Percentiles rank a stretch among this genome's conserved stretches.
Conservation (phyloP, 2,329 filamentous ascomycete species). For the Chrysoporthe austroafricana region DNA sequence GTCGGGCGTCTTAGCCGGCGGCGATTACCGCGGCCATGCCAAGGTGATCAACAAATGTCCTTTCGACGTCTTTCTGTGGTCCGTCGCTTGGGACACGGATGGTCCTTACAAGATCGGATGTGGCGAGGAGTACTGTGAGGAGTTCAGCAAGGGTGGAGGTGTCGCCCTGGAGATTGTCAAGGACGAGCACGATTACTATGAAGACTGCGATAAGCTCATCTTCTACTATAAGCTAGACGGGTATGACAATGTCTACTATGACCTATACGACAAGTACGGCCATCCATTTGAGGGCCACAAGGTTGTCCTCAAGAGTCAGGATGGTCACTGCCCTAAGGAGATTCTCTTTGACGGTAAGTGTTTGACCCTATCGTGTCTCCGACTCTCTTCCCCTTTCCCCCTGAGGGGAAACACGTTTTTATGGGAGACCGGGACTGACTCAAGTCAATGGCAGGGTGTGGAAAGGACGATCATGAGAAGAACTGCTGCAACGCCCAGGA, state of each 20-base stretch:
- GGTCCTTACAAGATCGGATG: constrained; percentile 24
- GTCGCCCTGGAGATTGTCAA: constrained; percentile 23
- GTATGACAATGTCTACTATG: constrained; percentile 15
- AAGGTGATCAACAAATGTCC: constrained; percentile 26
- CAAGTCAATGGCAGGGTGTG: not conserved
- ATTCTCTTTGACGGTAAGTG: constrained; percentile 20
- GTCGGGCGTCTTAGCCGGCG: constrained; percentile 15
- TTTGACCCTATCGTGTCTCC: not conserved
- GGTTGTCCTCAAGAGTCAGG: constrained; percentile 18
- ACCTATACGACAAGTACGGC: constrained; percentile 24
- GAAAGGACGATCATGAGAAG: constrained; percentile 10
- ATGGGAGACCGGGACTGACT: not conserved
- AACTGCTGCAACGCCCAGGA: constrained; percentile 18
- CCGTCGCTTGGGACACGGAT: constrained; percentile 22
- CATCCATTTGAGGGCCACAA: constrained; percentile 22
- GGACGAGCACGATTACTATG: constrained; percentile 9
- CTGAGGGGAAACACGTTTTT: not conserved
- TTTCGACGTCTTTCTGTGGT: constrained; percentile 23
- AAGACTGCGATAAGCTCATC: constrained; percentile 22
- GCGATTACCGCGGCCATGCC: constrained; percentile 14
- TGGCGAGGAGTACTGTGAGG: constrained; percentile 22
- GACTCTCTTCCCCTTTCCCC: too few species aligned
- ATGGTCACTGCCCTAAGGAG: constrained; percentile 17
- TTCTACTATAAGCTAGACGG: constrained; percentile 24
- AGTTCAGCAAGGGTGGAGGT: constrained; percentile 16